Conservation (phyloP, 2,329 filamentous ascomycete genomes). For the Neopestalotiopsis clavispora region DNA sequence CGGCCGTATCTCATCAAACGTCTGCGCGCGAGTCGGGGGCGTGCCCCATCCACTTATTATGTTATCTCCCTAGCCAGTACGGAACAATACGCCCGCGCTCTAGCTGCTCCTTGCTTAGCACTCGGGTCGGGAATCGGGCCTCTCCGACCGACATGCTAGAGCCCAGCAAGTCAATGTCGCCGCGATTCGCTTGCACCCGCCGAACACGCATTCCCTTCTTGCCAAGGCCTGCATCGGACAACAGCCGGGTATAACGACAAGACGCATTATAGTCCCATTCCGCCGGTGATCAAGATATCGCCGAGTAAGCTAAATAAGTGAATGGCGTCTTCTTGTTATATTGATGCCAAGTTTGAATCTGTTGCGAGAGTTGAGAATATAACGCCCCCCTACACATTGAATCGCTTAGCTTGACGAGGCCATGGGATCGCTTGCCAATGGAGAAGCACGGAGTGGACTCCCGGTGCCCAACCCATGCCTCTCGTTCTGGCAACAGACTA, state of each 20-base stretch:
- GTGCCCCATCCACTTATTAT: not conserved
- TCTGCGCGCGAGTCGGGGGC: not conserved
- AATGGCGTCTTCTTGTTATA: not conserved
- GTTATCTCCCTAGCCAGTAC: not conserved
- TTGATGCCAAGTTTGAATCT: not conserved
- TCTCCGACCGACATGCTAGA: not conserved
- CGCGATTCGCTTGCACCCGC: not conserved
- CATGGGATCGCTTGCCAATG: conserved; percentile 3
- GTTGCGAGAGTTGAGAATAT: not conserved
- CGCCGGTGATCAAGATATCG: not conserved
- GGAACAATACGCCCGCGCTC: not conserved
- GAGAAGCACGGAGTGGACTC: conserved; percentile 16
- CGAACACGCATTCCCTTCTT: not conserved
- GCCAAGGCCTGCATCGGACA: not conserved
- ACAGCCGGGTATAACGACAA: not conserved
- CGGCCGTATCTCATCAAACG: not conserved
- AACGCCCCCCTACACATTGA: not conserved
- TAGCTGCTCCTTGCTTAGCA: not conserved
- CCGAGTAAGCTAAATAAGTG: not conserved
- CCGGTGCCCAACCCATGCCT: conserved; percentile 30
- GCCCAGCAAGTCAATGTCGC: not conserved
- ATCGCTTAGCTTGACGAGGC: not conserved
- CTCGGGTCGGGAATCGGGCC: not conserved
- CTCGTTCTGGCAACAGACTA: conserved; percentile 50
- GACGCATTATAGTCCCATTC: not conserved